These are phyloP conservation scores for Tolypocladium pustulatum DNA, from an alignment of 2,329 filamentous ascomycete species.

Conservation along the genomic window DNA sequence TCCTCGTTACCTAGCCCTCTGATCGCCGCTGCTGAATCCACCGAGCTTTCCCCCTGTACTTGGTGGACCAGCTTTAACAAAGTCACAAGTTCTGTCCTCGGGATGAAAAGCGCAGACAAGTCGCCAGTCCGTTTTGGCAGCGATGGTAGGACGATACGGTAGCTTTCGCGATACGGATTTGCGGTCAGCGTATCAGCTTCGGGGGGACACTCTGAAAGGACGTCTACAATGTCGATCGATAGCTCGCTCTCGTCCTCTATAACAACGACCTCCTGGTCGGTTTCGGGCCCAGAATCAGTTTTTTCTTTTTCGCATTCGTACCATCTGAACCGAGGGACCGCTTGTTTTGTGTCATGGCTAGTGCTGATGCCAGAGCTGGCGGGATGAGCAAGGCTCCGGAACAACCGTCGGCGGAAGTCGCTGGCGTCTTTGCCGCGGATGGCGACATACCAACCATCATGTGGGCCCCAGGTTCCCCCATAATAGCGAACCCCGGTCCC, in stretches of 20 bases:
- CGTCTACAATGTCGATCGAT: not conserved
- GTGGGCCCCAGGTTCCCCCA: not conserved
- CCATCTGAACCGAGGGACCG: not conserved
- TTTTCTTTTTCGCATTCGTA: not conserved
- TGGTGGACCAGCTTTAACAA: not conserved
- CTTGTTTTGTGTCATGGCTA: not conserved
- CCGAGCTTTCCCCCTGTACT: not conserved
- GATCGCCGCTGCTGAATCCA: not conserved
- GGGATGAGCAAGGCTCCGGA: not conserved
- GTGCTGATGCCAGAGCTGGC: not conserved
- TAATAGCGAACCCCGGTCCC: not conserved
- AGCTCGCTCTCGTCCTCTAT: not conserved
- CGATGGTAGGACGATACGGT: not conserved
- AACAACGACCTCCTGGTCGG: not conserved
- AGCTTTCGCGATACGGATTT: not conserved
- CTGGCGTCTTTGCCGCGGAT: not conserved
- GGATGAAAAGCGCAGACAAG: not conserved
- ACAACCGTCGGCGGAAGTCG: not conserved
- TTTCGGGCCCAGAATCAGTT: not conserved
- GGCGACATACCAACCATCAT: not conserved
- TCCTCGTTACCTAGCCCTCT: not conserved
- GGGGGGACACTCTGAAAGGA: not conserved
- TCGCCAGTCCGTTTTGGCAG: not conserved
- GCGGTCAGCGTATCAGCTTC: not conserved
- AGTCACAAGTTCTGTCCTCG: not conserved